These are phyloP conservation scores for Knufia fluminis DNA, from an alignment of 2,329 filamentous ascomycete genomes.

Conservation along the genomic window DNA sequence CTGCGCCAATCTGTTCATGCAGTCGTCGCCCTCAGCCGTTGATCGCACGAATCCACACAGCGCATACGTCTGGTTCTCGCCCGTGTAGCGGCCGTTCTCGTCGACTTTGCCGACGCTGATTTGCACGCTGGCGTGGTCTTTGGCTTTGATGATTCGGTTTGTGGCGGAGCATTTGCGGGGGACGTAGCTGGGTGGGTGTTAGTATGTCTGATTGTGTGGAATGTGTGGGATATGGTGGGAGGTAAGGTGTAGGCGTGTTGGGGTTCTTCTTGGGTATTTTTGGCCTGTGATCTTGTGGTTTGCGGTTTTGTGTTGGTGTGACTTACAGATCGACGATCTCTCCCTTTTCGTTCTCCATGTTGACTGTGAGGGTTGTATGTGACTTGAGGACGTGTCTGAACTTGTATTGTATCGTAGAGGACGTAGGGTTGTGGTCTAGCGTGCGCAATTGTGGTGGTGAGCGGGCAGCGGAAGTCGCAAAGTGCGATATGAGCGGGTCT, in stretches of 20 bases:
- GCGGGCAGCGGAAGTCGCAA: background rate
- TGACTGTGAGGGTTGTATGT: constrained; percentile 41
- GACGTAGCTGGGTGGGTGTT: constrained; percentile 63
- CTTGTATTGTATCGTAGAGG: background rate
- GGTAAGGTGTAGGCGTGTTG: too few species aligned
- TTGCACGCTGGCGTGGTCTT: constrained; percentile 98
- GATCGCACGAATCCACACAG: constrained; percentile 95
- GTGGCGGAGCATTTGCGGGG: constrained; percentile 98
- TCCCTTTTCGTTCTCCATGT: constrained; percentile 99
- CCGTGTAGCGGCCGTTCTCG: constrained; percentile 93
- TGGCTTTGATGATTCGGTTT: constrained; percentile 99
- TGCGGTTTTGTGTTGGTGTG: background rate
- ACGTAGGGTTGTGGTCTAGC: background rate
- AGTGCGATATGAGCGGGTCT: too few species aligned
- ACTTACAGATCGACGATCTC: constrained; percentile 96
- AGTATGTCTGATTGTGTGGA: background rate
- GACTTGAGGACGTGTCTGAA: constrained; percentile 22
- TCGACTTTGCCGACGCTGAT: constrained; percentile 96
- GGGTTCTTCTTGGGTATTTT: too few species aligned
- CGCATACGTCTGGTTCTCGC: constrained; percentile 96
- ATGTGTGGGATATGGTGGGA: background rate
- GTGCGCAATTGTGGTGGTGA: constrained; percentile 1
- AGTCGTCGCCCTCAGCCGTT: constrained; percentile 96
- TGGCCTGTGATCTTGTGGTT: too few species aligned
- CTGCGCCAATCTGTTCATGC: constrained; percentile 90